Percentiles rank a stretch among this genome's conserved stretches.
These are phyloP conservation scores for Sphaerulina populicola DNA, from an alignment of 2,329 filamentous ascomycete species.

Conservation along the genomic window DNA sequence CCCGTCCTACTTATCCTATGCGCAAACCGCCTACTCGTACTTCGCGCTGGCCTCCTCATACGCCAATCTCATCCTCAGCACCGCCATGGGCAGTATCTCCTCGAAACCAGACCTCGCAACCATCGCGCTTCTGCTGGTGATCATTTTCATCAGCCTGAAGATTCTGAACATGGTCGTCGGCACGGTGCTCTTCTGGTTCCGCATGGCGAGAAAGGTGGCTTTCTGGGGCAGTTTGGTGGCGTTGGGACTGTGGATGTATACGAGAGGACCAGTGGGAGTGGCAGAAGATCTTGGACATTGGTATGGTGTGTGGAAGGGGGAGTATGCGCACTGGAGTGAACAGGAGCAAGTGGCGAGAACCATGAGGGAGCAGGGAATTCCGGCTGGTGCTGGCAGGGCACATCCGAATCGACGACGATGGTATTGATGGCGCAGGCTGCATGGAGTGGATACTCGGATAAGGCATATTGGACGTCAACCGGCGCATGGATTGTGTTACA, in stretches of 20 bases:
- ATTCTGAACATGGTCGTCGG: slow-evolving; percentile 62
- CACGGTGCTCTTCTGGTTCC: slow-evolving; percentile 67
- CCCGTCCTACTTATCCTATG: slow-evolving; percentile 10
- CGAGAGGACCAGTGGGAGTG: slow-evolving; percentile 56
- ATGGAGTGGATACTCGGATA: neutral
- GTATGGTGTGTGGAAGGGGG: slow-evolving; percentile 33
- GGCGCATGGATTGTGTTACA: neutral
- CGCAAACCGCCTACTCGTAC: slow-evolving; percentile 18
- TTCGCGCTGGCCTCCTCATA: slow-evolving; percentile 22
- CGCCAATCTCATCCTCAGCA: slow-evolving; percentile 26
- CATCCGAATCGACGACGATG: neutral
- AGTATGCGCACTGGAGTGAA: slow-evolving; percentile 35
- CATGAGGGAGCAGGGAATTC: slow-evolving; percentile 19
- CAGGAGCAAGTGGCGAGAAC: slow-evolving; percentile 25
- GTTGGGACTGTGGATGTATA: slow-evolving; percentile 50
- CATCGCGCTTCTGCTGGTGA: slow-evolving; percentile 49
- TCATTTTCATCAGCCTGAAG: slow-evolving; percentile 56
- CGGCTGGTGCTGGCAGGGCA: slow-evolving; percentile 1
- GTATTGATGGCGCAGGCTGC: slow-evolving; percentile 6
- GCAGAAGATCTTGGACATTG: slow-evolving; percentile 48
- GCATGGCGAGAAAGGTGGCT: slow-evolving; percentile 53
- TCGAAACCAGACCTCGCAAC: slow-evolving; percentile 42
- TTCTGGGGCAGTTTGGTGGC: slow-evolving; percentile 56
- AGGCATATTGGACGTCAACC: neutral
- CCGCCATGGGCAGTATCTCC: slow-evolving; percentile 17